Evolutionary conservation across 306 rosid genomes (phyloP), one percentile per base, ranked within the genome.

Genomic region (Arachis hypogaea): DNA sequence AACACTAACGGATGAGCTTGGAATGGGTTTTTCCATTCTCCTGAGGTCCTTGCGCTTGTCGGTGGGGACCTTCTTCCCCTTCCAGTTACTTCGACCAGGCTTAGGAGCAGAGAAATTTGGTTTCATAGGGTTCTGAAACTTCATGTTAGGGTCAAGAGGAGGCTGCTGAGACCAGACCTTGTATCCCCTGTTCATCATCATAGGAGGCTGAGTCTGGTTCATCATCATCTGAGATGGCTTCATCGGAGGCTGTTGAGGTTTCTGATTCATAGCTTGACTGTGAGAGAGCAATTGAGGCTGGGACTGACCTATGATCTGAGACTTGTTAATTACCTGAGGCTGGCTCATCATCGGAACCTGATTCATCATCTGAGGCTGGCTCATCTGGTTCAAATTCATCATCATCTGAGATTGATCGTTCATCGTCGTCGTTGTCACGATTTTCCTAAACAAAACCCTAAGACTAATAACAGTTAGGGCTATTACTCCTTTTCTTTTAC

Each of bases 11-110:
- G 72, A 63, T n/a, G 16, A 43, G 56, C 47, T 78, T 0, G 51
- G 65, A 36, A 14, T 80, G 29, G 75, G 81, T 38, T 78, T 86
- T 0, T 86, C 98, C 80, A 80, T 73, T 79, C 97, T 84, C 68
- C 93, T 82, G 6, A 57, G 40, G 69, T 89, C 94, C 47, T 75
- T 85, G 71, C 96, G 86, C 80, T 88, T 89, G 73, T 88, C 96
- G 11, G 71, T 61, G 9, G 71, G 55, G 69, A 73, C 77, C 63
- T 86, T 89, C 83, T 89, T 91, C 2, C 96, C 93, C 83, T 87
- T 93, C 97, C 98, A 89, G 77, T 87, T 93, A 65, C 85, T 85
- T 43, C 93, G 74, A 7, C 93, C 91, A 1, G 50, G 79, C 12
- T 77, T 81, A 41, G 64, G 36, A 18, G 60, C 46, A 16, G 54